Evolutionary conservation across 176 grass and related monocot species (phyloP).

Genomic region (Ensete ventricosum): DNA sequence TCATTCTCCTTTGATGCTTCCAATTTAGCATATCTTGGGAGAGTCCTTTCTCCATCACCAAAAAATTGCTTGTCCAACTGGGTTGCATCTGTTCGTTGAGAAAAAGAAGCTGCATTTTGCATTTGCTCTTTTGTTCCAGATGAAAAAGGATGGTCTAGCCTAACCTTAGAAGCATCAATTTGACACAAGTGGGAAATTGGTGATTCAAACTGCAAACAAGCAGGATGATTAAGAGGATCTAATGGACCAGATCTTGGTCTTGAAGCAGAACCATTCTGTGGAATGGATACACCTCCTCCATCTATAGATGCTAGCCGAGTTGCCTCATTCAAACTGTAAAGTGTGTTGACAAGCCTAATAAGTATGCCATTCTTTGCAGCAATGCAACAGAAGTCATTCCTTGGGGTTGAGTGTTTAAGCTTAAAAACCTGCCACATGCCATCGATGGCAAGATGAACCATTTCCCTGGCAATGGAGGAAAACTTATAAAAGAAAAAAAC

Average conservation of each 20-base stretch:
- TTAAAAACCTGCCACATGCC: slow-evolving; percentile 98
- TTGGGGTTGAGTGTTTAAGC: slow-evolving; percentile 72
- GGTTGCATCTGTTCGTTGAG: slow-evolving; percentile 11
- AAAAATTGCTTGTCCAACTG: slow-evolving; percentile 11
- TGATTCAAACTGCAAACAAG: slow-evolving; percentile 1
- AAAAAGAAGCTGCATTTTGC: slow-evolving; percentile 26
- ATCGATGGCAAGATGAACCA: slow-evolving; percentile 98
- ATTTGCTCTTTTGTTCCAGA: slow-evolving; percentile 47
- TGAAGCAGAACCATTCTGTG: slow-evolving; percentile 60
- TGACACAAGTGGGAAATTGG: background rate
- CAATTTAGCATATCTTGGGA: slow-evolving; percentile 20
- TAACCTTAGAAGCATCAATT: slow-evolving; percentile 37
- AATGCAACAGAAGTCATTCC: slow-evolving; percentile 93
- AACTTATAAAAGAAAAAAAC: slow-evolving; percentile 19
- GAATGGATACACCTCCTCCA: slow-evolving; percentile 50
- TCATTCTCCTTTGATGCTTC: slow-evolving; percentile 55
- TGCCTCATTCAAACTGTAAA: slow-evolving; percentile 96
- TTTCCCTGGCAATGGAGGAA: slow-evolving; percentile 60
- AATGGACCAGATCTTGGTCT: slow-evolving; percentile 59
- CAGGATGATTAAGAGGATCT: slow-evolving; percentile 30
- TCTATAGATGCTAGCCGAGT: slow-evolving; percentile 71
- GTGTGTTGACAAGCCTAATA: slow-evolving; percentile 74
- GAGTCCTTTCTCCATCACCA: slow-evolving; percentile 46
- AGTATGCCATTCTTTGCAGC: slow-evolving; percentile 92
- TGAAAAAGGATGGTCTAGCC: slow-evolving; percentile 51